phyloP scores from a whole-genome alignment of 352 stramenopile genomes.

The Aphanomyces astaci region DNA sequence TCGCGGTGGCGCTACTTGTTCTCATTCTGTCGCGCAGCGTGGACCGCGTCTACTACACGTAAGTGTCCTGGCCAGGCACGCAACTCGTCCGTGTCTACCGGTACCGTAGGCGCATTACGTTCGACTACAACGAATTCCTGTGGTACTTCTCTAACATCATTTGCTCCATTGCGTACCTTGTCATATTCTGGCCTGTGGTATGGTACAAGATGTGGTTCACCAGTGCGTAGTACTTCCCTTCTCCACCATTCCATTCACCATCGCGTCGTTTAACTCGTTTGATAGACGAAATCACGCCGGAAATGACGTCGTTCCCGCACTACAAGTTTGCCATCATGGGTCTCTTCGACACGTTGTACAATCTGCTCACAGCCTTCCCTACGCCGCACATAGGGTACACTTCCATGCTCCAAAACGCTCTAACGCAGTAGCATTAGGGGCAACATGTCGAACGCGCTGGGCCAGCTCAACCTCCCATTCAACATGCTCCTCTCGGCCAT shows the following conservation, averaged over 20 bases:
- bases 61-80: neutral
- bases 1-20: slow-evolving; percentile 6
- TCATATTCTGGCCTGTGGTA: slow-evolving; percentile 27
- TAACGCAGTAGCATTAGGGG: neutral
- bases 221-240: neutral
- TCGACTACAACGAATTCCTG: slow-evolving; percentile 23
- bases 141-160: slow-evolving; percentile 29
- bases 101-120: slow-evolving; percentile 20
- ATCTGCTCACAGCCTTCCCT: slow-evolving; percentile 25
- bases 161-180: slow-evolving; percentile 27
- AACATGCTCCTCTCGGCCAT: slow-evolving; percentile 26
- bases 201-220: slow-evolving; percentile 22
- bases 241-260: neutral
- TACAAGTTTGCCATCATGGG: slow-evolving; percentile 29
- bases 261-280: neutral
- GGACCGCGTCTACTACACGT: slow-evolving; percentile 24
- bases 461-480: slow-evolving; percentile 25
- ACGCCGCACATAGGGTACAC: slow-evolving; percentile 24
- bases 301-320: slow-evolving; percentile 24
- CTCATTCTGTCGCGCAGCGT: slow-evolving; percentile 20
- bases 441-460: slow-evolving; percentile 24
- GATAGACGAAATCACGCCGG: slow-evolving; percentile 23
- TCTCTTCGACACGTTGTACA: slow-evolving; percentile 29
- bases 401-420: neutral
- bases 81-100: neutral